Base-by-base conservation (phyloP, 148 eudicot species). In the Pouteria glomerata region DNA sequence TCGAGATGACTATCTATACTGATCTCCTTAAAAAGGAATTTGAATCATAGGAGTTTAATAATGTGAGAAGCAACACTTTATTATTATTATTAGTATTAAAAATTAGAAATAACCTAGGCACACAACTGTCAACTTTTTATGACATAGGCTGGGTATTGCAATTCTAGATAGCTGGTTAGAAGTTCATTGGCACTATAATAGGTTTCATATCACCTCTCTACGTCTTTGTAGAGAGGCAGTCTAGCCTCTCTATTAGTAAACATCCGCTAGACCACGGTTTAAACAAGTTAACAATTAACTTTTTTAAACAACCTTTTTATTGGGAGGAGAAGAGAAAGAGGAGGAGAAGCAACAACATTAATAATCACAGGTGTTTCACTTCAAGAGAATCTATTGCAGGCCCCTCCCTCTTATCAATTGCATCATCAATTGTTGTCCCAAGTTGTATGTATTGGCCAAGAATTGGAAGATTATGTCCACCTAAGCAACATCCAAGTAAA, bases 401-500 rank as follows among this genome's bases (percentile, higher is more conserved):
- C 63, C 99, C 99, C 37, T 97, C 99, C 63, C 99, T 86, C 82
- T 95, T 97, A 61, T 97, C 99, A 73, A 95, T 91, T 64, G 99
- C 99, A 83, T 95, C 99, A 75, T 95, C 99, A 62, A 95, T 87
- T 51, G 97, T 76, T 27, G 97, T 95, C 58, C 99, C 99, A 56
- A 95, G 94, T 80, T 95, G 99, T 71, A 90, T 62, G 77, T 95
- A 95, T 68, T 90, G 86, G 15, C 99, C 99, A 65, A 95, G 92
- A 81, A 95, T 84, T 48, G 89, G 82, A 74, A 95, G 93, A 80
- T 95, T 95, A 76, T 95, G 97, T 60, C 99, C 99, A 63, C 99
- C 99, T 95, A 75, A 62, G 75, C n/a, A 72, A 68, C 31, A 63
- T 66, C 37, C 3, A 41, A 37, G 34, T n/a, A 34, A 68, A 50